Evolutionary conservation across 305 asterid species (phyloP).

Genomic region (Ilex paraguariensis): DNA sequence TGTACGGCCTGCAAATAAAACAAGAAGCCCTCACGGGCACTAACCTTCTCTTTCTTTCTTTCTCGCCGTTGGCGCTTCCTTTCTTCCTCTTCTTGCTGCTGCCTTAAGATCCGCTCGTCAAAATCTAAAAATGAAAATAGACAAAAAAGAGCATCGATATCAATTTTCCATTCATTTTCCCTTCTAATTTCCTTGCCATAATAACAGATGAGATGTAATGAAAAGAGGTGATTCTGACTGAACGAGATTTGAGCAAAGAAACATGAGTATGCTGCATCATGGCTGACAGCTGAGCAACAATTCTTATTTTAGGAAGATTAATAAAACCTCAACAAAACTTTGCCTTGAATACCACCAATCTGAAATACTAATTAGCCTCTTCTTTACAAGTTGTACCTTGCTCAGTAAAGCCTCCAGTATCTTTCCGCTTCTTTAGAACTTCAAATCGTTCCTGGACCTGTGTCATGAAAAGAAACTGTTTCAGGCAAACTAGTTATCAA

Average conservation of each 20-base stretch:
- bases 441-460: slow-evolving; percentile 96
- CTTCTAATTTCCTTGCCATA: neutral
- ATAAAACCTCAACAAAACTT: too few species aligned
- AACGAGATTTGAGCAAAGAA: too few species aligned
- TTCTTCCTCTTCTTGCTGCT: slow-evolving; percentile 96
- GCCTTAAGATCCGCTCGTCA: slow-evolving; percentile 84
- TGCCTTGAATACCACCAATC: neutral
- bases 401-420: slow-evolving; percentile 75
- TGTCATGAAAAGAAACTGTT: slow-evolving; percentile 12
- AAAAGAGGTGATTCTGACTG: too few species aligned
- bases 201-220: too few species aligned
- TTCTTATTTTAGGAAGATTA: slow-evolving; percentile 4
- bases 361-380: neutral
- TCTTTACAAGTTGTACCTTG: slow-evolving; percentile 47
- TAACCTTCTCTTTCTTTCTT: slow-evolving; percentile 96
- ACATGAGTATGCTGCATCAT: too few species aligned
- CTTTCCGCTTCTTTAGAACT: slow-evolving; percentile 81
- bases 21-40: neutral
- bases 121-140: slow-evolving; percentile 42
- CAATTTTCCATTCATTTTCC: neutral
- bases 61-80: slow-evolving; percentile 85
- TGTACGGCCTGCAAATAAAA: too few species aligned
- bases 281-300: neutral
- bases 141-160: slow-evolving; percentile 10
- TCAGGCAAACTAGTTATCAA: slow-evolving; percentile 8